Base-by-base conservation (phyloP, 108 stramenopile genomes). In the Chaetoceros tenuissimus region DNA sequence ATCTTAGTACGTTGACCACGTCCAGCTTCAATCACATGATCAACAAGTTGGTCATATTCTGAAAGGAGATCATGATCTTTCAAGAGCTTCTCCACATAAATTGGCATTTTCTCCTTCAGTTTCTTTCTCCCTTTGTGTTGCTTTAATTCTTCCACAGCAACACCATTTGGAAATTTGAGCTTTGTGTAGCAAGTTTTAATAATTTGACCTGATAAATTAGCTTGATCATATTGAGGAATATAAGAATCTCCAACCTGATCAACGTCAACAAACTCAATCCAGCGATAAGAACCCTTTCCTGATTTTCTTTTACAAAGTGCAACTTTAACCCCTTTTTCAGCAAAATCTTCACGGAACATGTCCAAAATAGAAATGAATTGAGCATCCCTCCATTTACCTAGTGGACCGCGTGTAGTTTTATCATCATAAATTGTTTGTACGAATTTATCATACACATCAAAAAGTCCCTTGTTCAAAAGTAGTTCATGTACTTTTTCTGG, bases 201-300 rank as follows among this genome's bases (percentile, higher is more conserved):
- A 40, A 64, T 44, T 46, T 79, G 78, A 16, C 73, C 73, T 22
- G 51, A 55, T 10, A 60, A 17, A 50, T 74, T 79, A 27, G 65
- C 54, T 3, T 72, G 69, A 53, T 79, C 73, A 49, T 34, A 79
- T 44, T 79, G 78, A 40, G 78, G 73, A 3, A 74, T 73, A 53
- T 79, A 79, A n/a, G 48, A 0, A 1, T 45, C 60, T 3, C 30
- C 46, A 0, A 62, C 54, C 0, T 17, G 52, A 10, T 64, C 67
- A 1, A 68, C 48, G 49, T 71, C 73, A 54, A 79, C 74, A 47
- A 79, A 79, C 34, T 79, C 78, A 28, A 79, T 28, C 78, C 78
- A 79, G 13, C 78, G 78, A 20, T 46, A 53, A 3, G 62, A 61
- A 16, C 62, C 66, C 0, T 21, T 51, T 13, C 27, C 66, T 22